Conservation (phyloP, 345 rosid genomes). For the Atalantia buxifolia region DNA sequence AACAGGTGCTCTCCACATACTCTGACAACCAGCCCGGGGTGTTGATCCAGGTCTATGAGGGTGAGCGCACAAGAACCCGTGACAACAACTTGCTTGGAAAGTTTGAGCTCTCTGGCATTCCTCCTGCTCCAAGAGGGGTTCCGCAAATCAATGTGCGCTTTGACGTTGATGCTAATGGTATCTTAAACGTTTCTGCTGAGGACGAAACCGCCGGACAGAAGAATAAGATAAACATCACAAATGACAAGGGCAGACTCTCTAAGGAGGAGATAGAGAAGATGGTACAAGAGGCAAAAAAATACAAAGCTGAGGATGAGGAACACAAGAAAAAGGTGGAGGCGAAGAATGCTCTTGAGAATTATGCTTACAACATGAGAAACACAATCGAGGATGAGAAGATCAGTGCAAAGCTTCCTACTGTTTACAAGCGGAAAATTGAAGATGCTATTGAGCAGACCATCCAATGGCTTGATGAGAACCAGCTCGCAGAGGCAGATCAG, state of each 20-base stretch:
- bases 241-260: slow-evolving; percentile 49
- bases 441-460: slow-evolving; percentile 41
- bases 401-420: slow-evolving; percentile 37
- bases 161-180: slow-evolving; percentile 42
- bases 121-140: slow-evolving; percentile 64
- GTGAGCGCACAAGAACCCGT: slow-evolving; percentile 50
- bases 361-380: slow-evolving; percentile 56
- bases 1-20: slow-evolving; percentile 56
- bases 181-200: slow-evolving; percentile 49
- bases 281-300: slow-evolving; percentile 54
- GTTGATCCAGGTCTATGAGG: slow-evolving; percentile 60
- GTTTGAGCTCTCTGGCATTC: slow-evolving; percentile 58
- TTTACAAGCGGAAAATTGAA: slow-evolving; percentile 37
- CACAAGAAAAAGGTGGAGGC: slow-evolving; percentile 50
- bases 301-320: slow-evolving; percentile 50
- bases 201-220: slow-evolving; percentile 49
- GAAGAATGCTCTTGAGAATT: slow-evolving; percentile 49
- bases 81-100: slow-evolving; percentile 64
- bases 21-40: slow-evolving; percentile 64
- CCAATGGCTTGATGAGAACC: slow-evolving; percentile 51
- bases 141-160: slow-evolving; percentile 41
- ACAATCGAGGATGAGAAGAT: slow-evolving; percentile 47
- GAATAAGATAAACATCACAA: slow-evolving; percentile 56
- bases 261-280: slow-evolving; percentile 55
- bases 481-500: slow-evolving; percentile 41